These are phyloP conservation scores for Sporisorium reilianum DNA, from an alignment of 1,284 basidiomycete genomes.

Conservation along the genomic window DNA sequence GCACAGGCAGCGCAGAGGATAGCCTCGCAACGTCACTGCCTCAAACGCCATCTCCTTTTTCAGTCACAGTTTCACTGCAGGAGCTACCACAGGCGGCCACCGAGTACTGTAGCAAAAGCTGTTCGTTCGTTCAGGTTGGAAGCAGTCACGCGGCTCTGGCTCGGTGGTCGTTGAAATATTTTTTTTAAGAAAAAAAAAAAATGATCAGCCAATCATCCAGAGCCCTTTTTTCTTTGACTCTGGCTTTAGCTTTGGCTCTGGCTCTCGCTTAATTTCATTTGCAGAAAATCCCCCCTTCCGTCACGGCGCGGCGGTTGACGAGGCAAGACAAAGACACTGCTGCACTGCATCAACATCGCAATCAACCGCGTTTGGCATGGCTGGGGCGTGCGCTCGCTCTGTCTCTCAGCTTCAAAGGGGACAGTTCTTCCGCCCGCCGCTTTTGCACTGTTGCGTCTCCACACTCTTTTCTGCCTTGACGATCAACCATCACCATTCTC, in stretches of 20 bases:
- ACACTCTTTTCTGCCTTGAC: too few species aligned
- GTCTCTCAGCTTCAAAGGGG: not conserved
- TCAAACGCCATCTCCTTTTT: not conserved
- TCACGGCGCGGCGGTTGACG: not conserved
- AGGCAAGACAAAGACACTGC: slow-evolving; percentile 1
- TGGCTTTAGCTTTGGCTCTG: too few species aligned
- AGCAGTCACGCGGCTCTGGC: slow-evolving; percentile 5
- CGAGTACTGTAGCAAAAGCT: not conserved
- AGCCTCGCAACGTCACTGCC: too few species aligned
- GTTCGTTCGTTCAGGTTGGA: not conserved
- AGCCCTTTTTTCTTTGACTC: too few species aligned
- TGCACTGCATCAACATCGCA: not conserved
- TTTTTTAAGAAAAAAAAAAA: not conserved
- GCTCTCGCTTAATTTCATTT: slow-evolving; percentile 4
- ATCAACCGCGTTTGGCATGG: not conserved
- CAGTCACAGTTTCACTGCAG: too few species aligned
- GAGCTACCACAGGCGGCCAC: too few species aligned
- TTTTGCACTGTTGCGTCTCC: too few species aligned
- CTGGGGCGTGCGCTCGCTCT: not conserved
- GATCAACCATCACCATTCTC: too few species aligned
- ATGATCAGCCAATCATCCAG: slow-evolving; percentile 18
- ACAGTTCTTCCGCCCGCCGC: too few species aligned
- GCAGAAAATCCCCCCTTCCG: not conserved
- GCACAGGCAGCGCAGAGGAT: too few species aligned
- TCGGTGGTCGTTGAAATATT: too few species aligned